Base-by-base conservation (phyloP, 129 eudicot species). In the Deinandra increscens region DNA sequence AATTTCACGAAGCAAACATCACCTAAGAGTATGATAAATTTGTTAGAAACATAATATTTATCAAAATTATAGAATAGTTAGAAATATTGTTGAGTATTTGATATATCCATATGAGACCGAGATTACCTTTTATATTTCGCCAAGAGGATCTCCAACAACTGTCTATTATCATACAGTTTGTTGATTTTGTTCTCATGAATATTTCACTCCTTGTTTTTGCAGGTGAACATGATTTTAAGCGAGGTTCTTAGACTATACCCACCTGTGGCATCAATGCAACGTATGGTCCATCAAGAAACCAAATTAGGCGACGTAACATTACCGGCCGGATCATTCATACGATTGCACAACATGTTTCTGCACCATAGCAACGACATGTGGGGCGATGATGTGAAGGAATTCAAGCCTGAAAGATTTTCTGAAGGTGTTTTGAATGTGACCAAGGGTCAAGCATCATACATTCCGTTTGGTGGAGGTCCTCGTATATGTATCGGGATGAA, bases 191-290 rank as follows among this genome's bases (percentile, higher is more conserved):
- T n/a, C n/a, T n/a, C n/a, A 39, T 39, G 1, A 39, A 9, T 18
- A 11, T 11, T 39, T 14, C 41, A 39, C 18, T 9, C 29, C 0
- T 38, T 44, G 2, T 74, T 63, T 2, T 5, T 53, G 46, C 36
- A 68, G 80, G 15, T 69, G 6, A 68, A 23, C 55, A 68, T 75
- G 74, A 56, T 75, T 33, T 6, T 75, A 0, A 18, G 67, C 7
- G 80, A 75, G 69, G 74, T 75, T 26, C 58, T 68, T 31, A 76
- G 80, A 14, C 56, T 76, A 22, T 76, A 76, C 19, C 80, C 80
- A 14, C 70, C 75, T 0, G 64, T 8, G 29, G 43, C 7, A 37
- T 0, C 17, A 15, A 4, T 69, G 39, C 11, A 14, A 39, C 71
- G 75, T 17, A 34, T 69, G 71, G 18, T 53, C 38, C 65, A 51